Conservation (phyloP, 352 stramenopile genomes). For the Phytophthora cactorum region DNA sequence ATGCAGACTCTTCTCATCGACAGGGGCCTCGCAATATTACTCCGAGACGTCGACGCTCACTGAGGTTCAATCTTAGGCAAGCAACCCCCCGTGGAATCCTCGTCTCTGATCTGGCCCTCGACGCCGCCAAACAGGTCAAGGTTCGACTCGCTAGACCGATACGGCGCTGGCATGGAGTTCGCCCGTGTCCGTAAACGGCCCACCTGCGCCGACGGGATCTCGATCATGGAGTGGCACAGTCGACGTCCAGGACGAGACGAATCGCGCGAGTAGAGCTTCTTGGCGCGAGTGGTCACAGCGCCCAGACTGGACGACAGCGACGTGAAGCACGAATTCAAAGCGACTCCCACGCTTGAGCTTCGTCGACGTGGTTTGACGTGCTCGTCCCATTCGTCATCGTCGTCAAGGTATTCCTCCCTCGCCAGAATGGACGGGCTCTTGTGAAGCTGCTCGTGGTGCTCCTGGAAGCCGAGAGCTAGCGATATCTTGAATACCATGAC, state of each 20-base stretch:
- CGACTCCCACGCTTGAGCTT: conserved; percentile 15
- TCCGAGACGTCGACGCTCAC: neutral
- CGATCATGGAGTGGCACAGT: conserved; percentile 13
- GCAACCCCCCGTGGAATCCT: neutral
- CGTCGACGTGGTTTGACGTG: conserved; percentile 6
- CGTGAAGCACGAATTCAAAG: conserved; percentile 16
- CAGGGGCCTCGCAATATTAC: neutral
- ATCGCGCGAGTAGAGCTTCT: conserved; percentile 4
- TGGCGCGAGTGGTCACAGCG: neutral
- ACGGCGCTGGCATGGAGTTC: conserved; percentile 21
- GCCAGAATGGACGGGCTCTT: conserved; percentile 19
- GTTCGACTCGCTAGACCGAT: conserved; percentile 19
- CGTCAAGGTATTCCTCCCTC: conserved; percentile 5
- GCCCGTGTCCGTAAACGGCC: conserved; percentile 3
- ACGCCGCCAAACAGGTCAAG: conserved; percentile 15
- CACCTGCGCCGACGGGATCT: conserved; percentile 1
- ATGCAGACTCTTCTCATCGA: too few relatives aligned
- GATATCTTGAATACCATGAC: conserved; percentile 20
- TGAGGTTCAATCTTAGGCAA: conserved; percentile 9
- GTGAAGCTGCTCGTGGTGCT: conserved; percentile 14
- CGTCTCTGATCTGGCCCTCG: neutral
- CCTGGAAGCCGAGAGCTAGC: conserved; percentile 12
- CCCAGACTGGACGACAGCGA: conserved; percentile 21
- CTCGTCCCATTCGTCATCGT: conserved; percentile 21
- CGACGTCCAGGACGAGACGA: neutral